These are phyloP conservation scores for Chlorophyllum brunneum DNA, from an alignment of 768 basidiomycete genomes.

Conservation along the genomic window DNA sequence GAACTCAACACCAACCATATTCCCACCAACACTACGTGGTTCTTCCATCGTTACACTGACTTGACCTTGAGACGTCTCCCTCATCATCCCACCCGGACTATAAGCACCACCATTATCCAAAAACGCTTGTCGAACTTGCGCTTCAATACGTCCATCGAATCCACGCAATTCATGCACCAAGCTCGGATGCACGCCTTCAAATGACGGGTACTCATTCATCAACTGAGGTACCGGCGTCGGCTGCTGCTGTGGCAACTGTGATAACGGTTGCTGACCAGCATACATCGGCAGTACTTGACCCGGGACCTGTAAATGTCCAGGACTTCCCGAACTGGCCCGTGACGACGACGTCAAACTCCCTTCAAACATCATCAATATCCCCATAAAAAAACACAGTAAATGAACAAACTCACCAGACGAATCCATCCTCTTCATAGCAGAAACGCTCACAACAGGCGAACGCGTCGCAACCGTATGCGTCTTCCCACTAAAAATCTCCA, in stretches of 20 bases:
- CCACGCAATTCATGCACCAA: slow-evolving; percentile 50
- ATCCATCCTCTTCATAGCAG: not conserved
- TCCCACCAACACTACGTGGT: slow-evolving; percentile 12
- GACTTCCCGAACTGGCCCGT: slow-evolving; percentile 4
- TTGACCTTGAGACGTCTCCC: slow-evolving; percentile 25
- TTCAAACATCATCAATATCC: not conserved
- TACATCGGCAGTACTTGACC: not conserved
- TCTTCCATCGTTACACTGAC: slow-evolving; percentile 14
- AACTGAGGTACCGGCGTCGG: slow-evolving; percentile 26
- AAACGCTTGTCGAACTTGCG: slow-evolving; percentile 47
- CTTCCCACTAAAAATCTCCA: slow-evolving; percentile 74
- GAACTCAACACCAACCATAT: slow-evolving; percentile 15
- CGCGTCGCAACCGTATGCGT: slow-evolving; percentile 61
- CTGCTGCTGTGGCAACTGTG: slow-evolving; percentile 16
- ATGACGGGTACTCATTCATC: slow-evolving; percentile 32
- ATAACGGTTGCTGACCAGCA: slow-evolving; percentile 1
- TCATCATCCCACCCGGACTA: slow-evolving; percentile 24
- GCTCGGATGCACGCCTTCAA: slow-evolving; percentile 51
- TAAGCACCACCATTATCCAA: slow-evolving; percentile 23
- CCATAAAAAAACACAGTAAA: not conserved
- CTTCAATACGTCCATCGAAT: slow-evolving; percentile 53
- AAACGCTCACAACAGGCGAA: slow-evolving; percentile 13
- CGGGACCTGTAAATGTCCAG: not conserved
- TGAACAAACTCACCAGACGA: not conserved
- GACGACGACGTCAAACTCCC: slow-evolving; percentile 4